These are phyloP conservation scores for Phialemoniopsis sp. DNA, from an alignment of 2,329 filamentous ascomycete genomes.

Conservation along the genomic window DNA sequence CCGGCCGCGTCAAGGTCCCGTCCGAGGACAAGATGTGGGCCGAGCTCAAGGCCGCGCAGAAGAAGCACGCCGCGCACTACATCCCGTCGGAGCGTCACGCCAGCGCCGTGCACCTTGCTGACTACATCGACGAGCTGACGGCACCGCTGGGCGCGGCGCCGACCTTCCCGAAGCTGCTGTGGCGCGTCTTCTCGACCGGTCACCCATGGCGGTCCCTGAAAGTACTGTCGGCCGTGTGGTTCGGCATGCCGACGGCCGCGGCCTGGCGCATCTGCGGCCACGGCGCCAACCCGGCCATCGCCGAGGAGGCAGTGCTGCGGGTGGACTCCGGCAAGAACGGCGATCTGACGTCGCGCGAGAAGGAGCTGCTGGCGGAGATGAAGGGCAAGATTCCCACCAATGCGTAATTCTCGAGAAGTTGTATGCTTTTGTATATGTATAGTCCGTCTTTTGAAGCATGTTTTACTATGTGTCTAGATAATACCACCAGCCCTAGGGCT, in stretches of 20 bases:
- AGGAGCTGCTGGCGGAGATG: constrained; percentile 10
- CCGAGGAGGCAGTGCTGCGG: constrained; percentile 23
- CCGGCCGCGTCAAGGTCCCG: constrained; percentile 17
- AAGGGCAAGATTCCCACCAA: no score
- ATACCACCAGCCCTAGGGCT: no score
- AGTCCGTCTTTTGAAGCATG: no score
- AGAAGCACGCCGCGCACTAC: constrained; percentile 18
- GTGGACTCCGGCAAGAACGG: constrained; percentile 14
- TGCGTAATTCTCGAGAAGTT: no score
- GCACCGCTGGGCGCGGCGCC: constrained; percentile 24
- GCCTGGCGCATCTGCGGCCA: constrained; percentile 28
- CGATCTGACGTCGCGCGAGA: constrained; percentile 13
- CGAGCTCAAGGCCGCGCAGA: constrained; percentile 18
- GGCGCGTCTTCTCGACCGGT: constrained; percentile 14
- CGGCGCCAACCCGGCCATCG: constrained; percentile 20
- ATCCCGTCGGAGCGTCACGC: constrained; percentile 25
- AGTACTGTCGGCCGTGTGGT: constrained; percentile 26
- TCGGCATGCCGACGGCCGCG: constrained; percentile 25
- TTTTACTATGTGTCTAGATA: no score
- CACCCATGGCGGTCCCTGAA: constrained; percentile 18
- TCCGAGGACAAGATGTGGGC: constrained; percentile 17
- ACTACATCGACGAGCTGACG: constrained; percentile 25
- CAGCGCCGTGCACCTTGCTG: constrained; percentile 17
- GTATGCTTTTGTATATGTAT: no score
- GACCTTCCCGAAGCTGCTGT: constrained; percentile 19